phyloP scores from a whole-genome alignment of 1,139 yeast genomes.

The Entelexis sorbosivorans region DNA sequence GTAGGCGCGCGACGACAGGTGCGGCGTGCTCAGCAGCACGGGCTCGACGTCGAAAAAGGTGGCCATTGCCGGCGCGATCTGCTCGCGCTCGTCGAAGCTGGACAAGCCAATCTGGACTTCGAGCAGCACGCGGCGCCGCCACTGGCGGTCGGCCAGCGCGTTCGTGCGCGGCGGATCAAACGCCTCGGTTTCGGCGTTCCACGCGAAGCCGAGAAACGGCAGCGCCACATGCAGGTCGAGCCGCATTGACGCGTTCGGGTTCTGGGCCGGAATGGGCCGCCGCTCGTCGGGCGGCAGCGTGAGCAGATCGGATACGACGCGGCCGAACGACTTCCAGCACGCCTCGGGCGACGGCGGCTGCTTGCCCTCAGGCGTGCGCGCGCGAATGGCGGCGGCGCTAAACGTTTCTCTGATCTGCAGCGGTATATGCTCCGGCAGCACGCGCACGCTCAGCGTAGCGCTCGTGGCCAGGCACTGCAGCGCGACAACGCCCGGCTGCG shows the following conservation, averaged over 20 bases:
- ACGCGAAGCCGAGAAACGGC: constrained; percentile 17
- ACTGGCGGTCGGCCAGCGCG: background rate
- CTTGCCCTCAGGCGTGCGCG: constrained; percentile 2
- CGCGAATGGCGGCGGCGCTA: background rate
- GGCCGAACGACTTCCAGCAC: constrained; percentile 12
- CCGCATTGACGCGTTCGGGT: background rate
- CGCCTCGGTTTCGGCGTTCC: constrained; percentile 5
- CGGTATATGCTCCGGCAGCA: constrained; percentile 5
- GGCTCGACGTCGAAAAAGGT: constrained; percentile 4
- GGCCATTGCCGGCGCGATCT: constrained; percentile 7
- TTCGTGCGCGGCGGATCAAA: constrained; percentile 16
- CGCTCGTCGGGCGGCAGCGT: constrained; percentile 6
- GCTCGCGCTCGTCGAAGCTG: background rate
- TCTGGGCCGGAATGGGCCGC: background rate
- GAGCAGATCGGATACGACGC: constrained; percentile 15
- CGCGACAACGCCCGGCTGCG: background rate
- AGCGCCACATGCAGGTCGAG: constrained; percentile 15
- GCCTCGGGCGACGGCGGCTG: constrained; percentile 1
- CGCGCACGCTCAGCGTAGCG: constrained; percentile 9
- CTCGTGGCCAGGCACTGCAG: constrained; percentile 16
- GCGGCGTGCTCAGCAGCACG: background rate
- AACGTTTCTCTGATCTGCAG: constrained; percentile 4
- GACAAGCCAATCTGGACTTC: constrained; percentile 10
- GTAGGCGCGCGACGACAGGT: constrained; percentile 24
- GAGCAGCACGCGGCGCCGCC: constrained; percentile 13